phyloP scores from a whole-genome alignment of 2,329 filamentous ascomycete species.

The Periconia macrospinosa region DNA sequence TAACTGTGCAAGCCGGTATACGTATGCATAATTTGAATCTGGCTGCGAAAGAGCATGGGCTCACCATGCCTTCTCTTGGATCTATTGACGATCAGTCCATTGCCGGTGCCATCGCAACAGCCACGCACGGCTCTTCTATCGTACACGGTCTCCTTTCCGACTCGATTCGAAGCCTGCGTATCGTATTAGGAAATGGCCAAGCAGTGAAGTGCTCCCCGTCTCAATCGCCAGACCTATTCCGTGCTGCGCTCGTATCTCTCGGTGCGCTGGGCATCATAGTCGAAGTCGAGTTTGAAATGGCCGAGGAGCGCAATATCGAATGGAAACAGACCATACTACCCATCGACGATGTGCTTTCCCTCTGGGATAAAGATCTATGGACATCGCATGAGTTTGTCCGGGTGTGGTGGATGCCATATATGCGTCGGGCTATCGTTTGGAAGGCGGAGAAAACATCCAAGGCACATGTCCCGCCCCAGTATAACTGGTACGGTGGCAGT shows the following conservation, averaged over 20 bases:
- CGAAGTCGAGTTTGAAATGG: constrained; percentile 82
- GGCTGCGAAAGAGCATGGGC: constrained; percentile 71
- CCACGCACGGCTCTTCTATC: constrained; percentile 88
- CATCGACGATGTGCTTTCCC: constrained; percentile 67
- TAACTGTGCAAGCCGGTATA: constrained; percentile 87
- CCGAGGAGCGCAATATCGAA: constrained; percentile 77
- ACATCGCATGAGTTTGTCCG: constrained; percentile 83
- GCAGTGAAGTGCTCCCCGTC: constrained; percentile 69
- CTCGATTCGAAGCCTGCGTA: constrained; percentile 70
- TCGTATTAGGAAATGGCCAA: constrained; percentile 80
- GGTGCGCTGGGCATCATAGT: constrained; percentile 89
- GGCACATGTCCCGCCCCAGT: constrained; percentile 60
- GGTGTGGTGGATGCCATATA: constrained; percentile 98
- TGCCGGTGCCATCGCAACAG: constrained; percentile 88
- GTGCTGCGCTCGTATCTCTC: constrained; percentile 81
- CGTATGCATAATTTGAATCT: constrained; percentile 74
- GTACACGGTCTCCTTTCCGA: constrained; percentile 83
- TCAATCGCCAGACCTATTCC: constrained; percentile 78
- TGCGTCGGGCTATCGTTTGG: constrained; percentile 86
- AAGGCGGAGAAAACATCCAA: constrained; percentile 76
- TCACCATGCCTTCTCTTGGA: constrained; percentile 88
- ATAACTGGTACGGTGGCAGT: constrained; percentile 77
- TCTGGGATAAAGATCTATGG: constrained; percentile 79
- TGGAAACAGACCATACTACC: constrained; percentile 82
- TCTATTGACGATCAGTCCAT: constrained; percentile 95